Percentiles rank a stretch among this genome's conserved stretches.
Conservation (phyloP, 768 basidiomycete genomes). For the Boletus fagicola region DNA sequence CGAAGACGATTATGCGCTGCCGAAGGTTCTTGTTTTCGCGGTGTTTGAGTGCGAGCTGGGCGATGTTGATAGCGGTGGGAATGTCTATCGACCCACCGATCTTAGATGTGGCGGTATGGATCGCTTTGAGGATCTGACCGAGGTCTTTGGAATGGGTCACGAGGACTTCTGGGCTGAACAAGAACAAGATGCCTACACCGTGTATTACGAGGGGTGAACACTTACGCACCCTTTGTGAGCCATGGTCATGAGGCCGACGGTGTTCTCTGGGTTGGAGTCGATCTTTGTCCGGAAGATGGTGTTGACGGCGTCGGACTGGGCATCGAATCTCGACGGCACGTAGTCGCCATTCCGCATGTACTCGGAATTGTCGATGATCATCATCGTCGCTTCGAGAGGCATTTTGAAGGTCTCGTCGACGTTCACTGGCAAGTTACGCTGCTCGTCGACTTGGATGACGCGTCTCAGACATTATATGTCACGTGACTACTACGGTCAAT, state of each 20-base stretch:
- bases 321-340: slow-evolving; percentile 79
- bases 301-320: slow-evolving; percentile 89
- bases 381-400: slow-evolving; percentile 97
- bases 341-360: slow-evolving; percentile 97
- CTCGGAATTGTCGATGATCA: slow-evolving; percentile 96
- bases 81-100: slow-evolving; percentile 85
- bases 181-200: slow-evolving; percentile 1
- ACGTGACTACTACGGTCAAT: background rate
- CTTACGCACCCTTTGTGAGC: slow-evolving; percentile 84
- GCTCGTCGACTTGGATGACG: slow-evolving; percentile 21
- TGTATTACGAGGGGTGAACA: background rate
- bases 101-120: slow-evolving; percentile 67
- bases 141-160: slow-evolving; percentile 95
- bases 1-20: slow-evolving; percentile 87
- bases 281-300: slow-evolving; percentile 90
- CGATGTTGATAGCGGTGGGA: slow-evolving; percentile 87
- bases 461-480: slow-evolving; percentile 14
- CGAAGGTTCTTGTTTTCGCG: slow-evolving; percentile 97
- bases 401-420: slow-evolving; percentile 45
- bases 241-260: slow-evolving; percentile 98
- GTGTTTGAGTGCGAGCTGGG: slow-evolving; percentile 95
- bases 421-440: slow-evolving; percentile 12
- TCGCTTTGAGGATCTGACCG: slow-evolving; percentile 81
- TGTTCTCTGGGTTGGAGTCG: slow-evolving; percentile 95
- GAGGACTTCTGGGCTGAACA: slow-evolving; percentile 83